phyloP scores from a whole-genome alignment of 148 eudicot genomes.

The Camellia sinensis region DNA sequence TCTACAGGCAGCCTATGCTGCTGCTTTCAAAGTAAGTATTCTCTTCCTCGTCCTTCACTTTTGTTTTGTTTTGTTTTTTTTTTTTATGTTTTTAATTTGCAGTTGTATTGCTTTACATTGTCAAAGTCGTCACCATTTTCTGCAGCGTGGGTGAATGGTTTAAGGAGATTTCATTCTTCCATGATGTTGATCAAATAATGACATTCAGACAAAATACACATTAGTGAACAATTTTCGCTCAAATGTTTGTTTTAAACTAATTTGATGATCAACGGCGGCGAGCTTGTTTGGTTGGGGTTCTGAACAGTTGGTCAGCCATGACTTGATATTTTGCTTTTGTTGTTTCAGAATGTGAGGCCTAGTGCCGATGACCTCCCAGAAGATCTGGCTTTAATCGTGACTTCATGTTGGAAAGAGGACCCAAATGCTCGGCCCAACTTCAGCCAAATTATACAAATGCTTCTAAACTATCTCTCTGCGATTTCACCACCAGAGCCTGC shows the following conservation, averaged over 20 bases:
- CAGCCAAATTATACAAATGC: conserved; percentile 83
- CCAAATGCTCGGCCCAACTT: conserved; percentile 80
- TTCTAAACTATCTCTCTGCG: conserved; percentile 50
- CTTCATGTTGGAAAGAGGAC: conserved; percentile 90
- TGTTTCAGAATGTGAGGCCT: conserved; percentile 75
- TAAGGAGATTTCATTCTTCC: too few relatives aligned
- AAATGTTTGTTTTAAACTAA: too few relatives aligned
- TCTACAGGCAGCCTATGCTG: conserved; percentile 98
- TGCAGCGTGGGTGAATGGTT: too few relatives aligned
- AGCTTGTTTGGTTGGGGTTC: neutral
- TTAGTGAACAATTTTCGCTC: too few relatives aligned
- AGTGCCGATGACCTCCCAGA: conserved; percentile 84
- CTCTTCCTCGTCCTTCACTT: neutral
- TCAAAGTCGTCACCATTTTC: too few relatives aligned
- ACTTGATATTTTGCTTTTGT: conserved; percentile 6
- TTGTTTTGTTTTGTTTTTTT: neutral
- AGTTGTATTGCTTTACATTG: too few relatives aligned
- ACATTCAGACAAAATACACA: too few relatives aligned
- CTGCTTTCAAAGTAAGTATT: conserved; percentile 78
- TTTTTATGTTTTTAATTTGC: neutral
- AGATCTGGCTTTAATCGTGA: conserved; percentile 67
- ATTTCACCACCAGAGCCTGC: conserved; percentile 58
- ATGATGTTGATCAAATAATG: too few relatives aligned
- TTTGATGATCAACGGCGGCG: neutral
- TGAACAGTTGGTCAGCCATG: too few relatives aligned